A percentile compares a stretch with the other conserved stretches of the same genome.
Evolutionary conservation across 2,329 filamentous ascomycete genomes (phyloP).

Genomic region (Colletotrichum horii): DNA sequence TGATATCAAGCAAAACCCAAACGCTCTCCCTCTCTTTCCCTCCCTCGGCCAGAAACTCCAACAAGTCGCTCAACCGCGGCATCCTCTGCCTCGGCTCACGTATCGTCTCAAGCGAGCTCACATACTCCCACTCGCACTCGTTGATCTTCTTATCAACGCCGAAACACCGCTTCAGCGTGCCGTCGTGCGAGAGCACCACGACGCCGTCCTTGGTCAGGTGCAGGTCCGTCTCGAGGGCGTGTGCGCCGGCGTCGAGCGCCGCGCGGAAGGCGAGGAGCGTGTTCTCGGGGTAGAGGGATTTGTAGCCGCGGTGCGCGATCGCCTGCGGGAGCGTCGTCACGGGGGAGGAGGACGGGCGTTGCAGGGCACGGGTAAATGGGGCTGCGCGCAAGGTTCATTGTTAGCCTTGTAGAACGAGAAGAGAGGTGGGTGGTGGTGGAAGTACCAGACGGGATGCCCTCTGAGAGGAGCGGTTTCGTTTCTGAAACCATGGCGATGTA

Average conservation of each 20-base stretch:
- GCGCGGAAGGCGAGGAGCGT: conserved; percentile 78
- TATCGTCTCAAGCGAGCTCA: conserved; percentile 71
- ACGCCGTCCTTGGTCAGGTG: conserved; percentile 84
- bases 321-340: conserved; percentile 64
- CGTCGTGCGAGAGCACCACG: conserved; percentile 85
- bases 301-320: conserved; percentile 82
- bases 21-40: conserved; percentile 68
- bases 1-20: conserved; percentile 90
- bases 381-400: conserved; percentile 16
- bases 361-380: conserved; percentile 37
- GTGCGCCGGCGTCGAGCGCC: conserved; percentile 75
- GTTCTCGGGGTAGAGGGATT: conserved; percentile 82
- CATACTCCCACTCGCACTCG: conserved; percentile 78
- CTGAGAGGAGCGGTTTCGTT: neutral
- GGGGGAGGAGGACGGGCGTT: conserved; percentile 21
- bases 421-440: neutral
- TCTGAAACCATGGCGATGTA: neutral
- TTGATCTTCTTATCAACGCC: conserved; percentile 74
- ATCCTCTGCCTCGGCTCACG: conserved; percentile 72
- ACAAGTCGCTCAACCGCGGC: conserved; percentile 75
- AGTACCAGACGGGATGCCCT: neutral
- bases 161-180: conserved; percentile 80
- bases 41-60: conserved; percentile 72
- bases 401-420: accelerated
- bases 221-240: conserved; percentile 88